phyloP scores from a whole-genome alignment of 2,329 filamentous ascomycete genomes.

The Botrytis pseudocinerea region DNA sequence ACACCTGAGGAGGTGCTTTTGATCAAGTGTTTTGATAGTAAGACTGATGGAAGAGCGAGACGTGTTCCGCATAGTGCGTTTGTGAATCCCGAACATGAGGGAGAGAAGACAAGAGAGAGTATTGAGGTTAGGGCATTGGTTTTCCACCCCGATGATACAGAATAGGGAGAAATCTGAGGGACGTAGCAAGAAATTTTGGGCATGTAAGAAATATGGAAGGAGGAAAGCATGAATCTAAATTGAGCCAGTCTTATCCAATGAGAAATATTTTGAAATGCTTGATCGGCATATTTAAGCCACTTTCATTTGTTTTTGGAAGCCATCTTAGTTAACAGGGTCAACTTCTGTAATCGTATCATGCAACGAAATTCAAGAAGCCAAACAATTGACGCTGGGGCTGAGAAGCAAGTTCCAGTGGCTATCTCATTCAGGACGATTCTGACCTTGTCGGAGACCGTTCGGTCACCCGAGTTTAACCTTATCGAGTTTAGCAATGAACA shows the following conservation, averaged over 20 bases:
- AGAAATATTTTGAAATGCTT: background rate
- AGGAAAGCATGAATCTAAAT: background rate
- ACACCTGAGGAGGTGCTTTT: slow-evolving; percentile 55
- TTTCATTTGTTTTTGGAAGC: background rate
- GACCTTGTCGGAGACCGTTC: background rate
- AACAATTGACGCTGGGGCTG: background rate
- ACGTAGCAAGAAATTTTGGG: background rate
- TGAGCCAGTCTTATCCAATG: background rate
- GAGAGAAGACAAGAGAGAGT: slow-evolving; percentile 50
- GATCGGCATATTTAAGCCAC: background rate
- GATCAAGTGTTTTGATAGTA: slow-evolving; percentile 63
- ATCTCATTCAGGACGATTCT: background rate
- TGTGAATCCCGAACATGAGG: slow-evolving; percentile 48
- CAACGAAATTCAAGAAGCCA: background rate
- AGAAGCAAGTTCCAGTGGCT: background rate
- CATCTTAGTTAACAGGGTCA: background rate
- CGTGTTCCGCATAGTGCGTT: slow-evolving; percentile 59
- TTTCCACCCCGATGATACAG: slow-evolving; percentile 42
- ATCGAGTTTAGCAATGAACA: background rate
- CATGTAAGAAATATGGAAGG: background rate
- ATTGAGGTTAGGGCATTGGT: slow-evolving; percentile 58
- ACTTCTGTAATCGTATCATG: background rate
- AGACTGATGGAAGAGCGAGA: slow-evolving; percentile 54
- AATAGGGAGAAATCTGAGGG: background rate
- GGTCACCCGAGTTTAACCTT: background rate